These are phyloP conservation scores for Penicillium decumbens DNA, from an alignment of 2,329 filamentous ascomycete genomes.

Conservation along the genomic window DNA sequence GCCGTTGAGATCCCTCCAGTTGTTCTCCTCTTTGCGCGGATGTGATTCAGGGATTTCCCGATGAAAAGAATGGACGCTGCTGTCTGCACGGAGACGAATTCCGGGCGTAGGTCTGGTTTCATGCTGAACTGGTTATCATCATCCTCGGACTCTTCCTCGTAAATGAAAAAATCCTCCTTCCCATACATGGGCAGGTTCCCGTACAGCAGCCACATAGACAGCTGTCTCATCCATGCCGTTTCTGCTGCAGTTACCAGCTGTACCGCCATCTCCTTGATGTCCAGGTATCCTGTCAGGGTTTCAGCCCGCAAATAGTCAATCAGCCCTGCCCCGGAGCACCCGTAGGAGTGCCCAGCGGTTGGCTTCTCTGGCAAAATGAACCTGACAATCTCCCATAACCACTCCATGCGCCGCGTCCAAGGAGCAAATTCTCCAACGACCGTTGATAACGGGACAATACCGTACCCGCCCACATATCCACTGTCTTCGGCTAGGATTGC, in stretches of 20 bases:
- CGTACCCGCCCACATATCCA: conserved; percentile 78
- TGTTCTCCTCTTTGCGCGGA: conserved; percentile 52
- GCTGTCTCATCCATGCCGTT: conserved; percentile 83
- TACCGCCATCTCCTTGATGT: conserved; percentile 72
- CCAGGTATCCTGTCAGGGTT: conserved; percentile 79
- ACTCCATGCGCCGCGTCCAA: conserved; percentile 80
- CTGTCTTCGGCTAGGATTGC: conserved; percentile 72
- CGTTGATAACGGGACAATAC: conserved; percentile 84
- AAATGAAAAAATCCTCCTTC: conserved; percentile 81
- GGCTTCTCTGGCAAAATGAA: conserved; percentile 57
- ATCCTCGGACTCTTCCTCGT: conserved; percentile 42
- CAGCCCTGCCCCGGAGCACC: conserved; percentile 64
- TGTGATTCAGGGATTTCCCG: conserved; percentile 81
- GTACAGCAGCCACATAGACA: conserved; percentile 86
- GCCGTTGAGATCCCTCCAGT: conserved; percentile 36
- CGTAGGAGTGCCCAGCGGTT: conserved; percentile 25
- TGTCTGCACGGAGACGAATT: conserved; percentile 69
- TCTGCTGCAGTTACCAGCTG: conserved; percentile 74
- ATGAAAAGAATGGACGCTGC: conserved; percentile 85
- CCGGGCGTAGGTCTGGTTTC: conserved; percentile 62
- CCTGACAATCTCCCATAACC: conserved; percentile 70
- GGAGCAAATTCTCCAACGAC: conserved; percentile 79
- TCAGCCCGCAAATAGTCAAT: conserved; percentile 73
- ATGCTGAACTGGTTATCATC: conserved; percentile 54
- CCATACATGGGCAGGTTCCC: conserved; percentile 75